These are phyloP conservation scores for Mycena alexandri DNA, from an alignment of 768 basidiomycete genomes.

Conservation along the genomic window DNA sequence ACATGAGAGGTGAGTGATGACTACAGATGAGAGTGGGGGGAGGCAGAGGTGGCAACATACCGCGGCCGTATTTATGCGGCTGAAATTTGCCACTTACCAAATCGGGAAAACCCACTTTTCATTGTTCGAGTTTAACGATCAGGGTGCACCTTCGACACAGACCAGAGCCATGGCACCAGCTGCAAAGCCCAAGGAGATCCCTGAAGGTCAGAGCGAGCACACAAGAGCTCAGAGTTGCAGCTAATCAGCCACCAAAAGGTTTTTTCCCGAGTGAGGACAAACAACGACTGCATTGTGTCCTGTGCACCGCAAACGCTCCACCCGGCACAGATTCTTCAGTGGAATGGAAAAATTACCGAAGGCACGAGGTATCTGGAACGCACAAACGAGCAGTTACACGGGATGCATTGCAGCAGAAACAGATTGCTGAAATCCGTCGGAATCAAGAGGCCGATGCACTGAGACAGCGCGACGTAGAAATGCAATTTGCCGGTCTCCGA, in stretches of 20 bases:
- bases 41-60: not conserved
- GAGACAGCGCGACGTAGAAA: too few species aligned
- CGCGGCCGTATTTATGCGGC: not conserved
- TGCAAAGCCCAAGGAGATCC: not conserved
- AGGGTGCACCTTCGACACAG: too few species aligned
- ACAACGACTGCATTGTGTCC: not conserved
- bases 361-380: not conserved
- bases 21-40: not conserved
- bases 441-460: too few species aligned
- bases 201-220: not conserved
- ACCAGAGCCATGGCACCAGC: slow-evolving; percentile 15
- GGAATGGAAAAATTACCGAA: not conserved
- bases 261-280: too few species aligned
- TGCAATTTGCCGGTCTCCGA: too few species aligned
- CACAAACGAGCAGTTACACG: slow-evolving; percentile 4
- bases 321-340: not conserved
- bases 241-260: not conserved
- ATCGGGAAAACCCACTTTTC: not conserved
- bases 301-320: slow-evolving; percentile 5
- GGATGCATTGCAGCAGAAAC: not conserved
- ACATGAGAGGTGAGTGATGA: not conserved
- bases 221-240: not conserved
- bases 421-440: not conserved
- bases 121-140: slow-evolving; percentile 10
- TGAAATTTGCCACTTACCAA: not conserved